phyloP scores from a whole-genome alignment of 768 basidiomycete genomes.

The Boletales sp. region DNA sequence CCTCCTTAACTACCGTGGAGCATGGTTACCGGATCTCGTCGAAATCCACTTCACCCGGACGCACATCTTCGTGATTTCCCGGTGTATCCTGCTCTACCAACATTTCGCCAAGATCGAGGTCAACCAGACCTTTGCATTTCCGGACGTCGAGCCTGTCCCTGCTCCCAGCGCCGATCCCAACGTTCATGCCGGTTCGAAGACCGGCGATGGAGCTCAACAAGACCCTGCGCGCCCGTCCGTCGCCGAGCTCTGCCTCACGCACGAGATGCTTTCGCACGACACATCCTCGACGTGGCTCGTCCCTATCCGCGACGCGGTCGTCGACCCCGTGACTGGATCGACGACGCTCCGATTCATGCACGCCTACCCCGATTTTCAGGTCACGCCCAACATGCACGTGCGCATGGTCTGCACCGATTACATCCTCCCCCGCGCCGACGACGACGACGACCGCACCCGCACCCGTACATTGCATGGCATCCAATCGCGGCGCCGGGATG shows the following conservation, averaged over 20 bases:
- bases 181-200: too few relatives aligned
- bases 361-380: background rate
- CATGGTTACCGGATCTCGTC: conserved; percentile 19
- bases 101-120: conserved; percentile 10
- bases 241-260: conserved; percentile 20
- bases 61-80: conserved; percentile 15
- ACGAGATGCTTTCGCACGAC: conserved; percentile 12
- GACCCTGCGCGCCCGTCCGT: background rate
- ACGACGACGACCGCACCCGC: background rate
- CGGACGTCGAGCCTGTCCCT: conserved; percentile 2
- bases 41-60: conserved; percentile 13
- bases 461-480: background rate
- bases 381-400: background rate
- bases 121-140: conserved; percentile 20
- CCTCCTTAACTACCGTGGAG: conserved; percentile 14
- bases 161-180: too few relatives aligned
- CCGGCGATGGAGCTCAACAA: background rate
- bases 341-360: conserved; percentile 24
- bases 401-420: conserved; percentile 18
- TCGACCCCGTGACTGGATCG: conserved; percentile 7
- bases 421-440: background rate
- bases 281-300: conserved; percentile 7
- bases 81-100: conserved; percentile 10
- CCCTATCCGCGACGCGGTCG: conserved; percentile 10
- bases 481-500: too few relatives aligned